A percentile compares a stretch with the other conserved stretches of the same genome.
Conservation (phyloP, 441 rosid genomes). For the Populus hybrid region DNA sequence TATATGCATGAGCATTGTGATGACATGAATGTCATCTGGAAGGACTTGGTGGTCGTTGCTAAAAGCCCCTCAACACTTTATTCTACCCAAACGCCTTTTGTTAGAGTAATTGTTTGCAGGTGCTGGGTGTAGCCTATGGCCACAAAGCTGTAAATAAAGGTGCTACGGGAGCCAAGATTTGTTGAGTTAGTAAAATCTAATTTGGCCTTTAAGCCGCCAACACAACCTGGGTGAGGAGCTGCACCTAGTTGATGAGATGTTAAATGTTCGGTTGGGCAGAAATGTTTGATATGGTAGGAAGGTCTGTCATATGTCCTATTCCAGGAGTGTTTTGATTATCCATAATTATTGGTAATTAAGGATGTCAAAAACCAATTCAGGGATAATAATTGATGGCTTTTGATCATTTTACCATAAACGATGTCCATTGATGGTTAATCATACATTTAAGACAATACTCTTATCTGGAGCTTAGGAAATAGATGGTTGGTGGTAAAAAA, state of each 20-base stretch:
- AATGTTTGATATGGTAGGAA: background rate
- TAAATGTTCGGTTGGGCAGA: too few relatives aligned
- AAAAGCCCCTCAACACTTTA: background rate
- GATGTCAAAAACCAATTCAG: background rate
- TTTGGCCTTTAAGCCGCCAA: background rate
- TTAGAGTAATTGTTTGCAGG: background rate
- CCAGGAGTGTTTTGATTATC: background rate
- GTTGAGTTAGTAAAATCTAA: background rate
- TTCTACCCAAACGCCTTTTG: background rate
- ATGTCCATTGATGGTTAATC: background rate
- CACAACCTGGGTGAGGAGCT: background rate
- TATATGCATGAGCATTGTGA: background rate
- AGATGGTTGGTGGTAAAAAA: too few relatives aligned
- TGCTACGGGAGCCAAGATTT: background rate
- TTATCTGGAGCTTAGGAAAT: too few relatives aligned
- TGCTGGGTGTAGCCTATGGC: too few relatives aligned
- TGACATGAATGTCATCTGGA: background rate
- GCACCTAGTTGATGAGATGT: background rate
- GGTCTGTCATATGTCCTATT: background rate
- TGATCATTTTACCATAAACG: background rate
- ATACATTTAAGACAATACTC: too few relatives aligned
- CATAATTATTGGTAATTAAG: too few relatives aligned
- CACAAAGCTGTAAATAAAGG: background rate
- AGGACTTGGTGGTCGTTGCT: background rate
- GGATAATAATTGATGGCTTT: background rate